Conservation (phyloP, 192 early-diverging fungal genomes). For the Oehlia diaphana region DNA sequence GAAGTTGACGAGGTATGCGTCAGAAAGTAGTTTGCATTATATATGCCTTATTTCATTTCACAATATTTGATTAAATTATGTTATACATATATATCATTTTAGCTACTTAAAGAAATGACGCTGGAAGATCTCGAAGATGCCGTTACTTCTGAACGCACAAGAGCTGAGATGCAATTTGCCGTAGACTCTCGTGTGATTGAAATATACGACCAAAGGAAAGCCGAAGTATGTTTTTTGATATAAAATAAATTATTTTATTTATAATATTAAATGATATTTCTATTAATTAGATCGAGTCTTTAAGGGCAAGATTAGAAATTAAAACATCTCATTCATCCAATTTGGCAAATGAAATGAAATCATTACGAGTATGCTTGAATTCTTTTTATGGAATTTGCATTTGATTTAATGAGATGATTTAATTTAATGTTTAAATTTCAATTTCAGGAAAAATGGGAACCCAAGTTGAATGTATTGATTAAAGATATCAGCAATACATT, state of each 20-base stretch:
- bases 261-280: slow-evolving; percentile 3
- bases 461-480: slow-evolving; percentile 61
- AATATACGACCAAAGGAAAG: slow-evolving; percentile 65
- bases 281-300: slow-evolving; percentile 40
- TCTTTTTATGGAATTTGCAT: neutral
- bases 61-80: neutral
- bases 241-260: neutral
- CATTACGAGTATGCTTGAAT: slow-evolving; percentile 31
- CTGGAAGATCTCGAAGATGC: slow-evolving; percentile 68
- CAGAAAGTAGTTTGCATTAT: neutral
- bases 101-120: slow-evolving; percentile 42
- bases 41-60: neutral
- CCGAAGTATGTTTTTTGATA: slow-evolving; percentile 39
- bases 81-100: neutral
- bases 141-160: slow-evolving; percentile 54
- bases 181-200: slow-evolving; percentile 62
- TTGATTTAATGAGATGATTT: too few relatives aligned
- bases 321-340: slow-evolving; percentile 41
- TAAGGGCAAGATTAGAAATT: slow-evolving; percentile 41
- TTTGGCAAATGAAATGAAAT: slow-evolving; percentile 39
- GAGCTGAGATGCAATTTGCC: slow-evolving; percentile 51
- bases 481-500: slow-evolving; percentile 67
- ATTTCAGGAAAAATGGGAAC: slow-evolving; percentile 65
- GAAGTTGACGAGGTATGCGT: slow-evolving; percentile 51
- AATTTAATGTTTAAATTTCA: slow-evolving; percentile 20